Evolutionary conservation across 495 filamentous ascomycete genomes (phyloP).

Genomic region (Neurospora tetraspora): DNA sequence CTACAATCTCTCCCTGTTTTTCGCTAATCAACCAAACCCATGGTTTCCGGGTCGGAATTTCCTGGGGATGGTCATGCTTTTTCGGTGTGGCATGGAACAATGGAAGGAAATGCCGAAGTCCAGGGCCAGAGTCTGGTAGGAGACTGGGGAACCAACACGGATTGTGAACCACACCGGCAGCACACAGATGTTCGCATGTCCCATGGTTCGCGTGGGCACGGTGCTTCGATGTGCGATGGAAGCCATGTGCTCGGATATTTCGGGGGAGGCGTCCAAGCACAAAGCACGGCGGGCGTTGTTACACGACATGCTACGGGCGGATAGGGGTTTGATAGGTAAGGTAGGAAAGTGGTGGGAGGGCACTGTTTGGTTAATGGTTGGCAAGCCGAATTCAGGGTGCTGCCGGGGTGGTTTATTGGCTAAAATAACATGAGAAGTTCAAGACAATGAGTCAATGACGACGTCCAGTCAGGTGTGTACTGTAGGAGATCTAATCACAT

Average conservation of each 20-base stretch:
- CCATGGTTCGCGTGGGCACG: not conserved
- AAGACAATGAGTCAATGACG: not conserved
- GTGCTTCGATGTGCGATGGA: not conserved
- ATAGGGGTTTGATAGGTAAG: not conserved
- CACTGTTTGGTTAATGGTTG: not conserved
- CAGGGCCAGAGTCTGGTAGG: not conserved
- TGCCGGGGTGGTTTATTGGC: not conserved
- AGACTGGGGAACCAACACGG: not conserved
- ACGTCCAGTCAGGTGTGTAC: not conserved
- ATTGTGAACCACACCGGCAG: not conserved
- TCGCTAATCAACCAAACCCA: not conserved
- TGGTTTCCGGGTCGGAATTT: not conserved
- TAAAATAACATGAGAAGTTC: not conserved
- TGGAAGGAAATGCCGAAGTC: not conserved
- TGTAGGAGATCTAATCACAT: not conserved
- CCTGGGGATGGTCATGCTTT: not conserved
- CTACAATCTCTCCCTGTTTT: not conserved
- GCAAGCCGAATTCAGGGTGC: not conserved
- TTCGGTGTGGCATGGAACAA: not conserved
- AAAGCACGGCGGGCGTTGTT: not conserved
- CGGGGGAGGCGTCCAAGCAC: not conserved
- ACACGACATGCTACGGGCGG: not conserved
- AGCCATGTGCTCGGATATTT: not conserved
- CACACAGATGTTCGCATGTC: not conserved
- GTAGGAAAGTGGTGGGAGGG: not conserved